Conservation (phyloP, 345 rosid species). For the Populus alba region DNA sequence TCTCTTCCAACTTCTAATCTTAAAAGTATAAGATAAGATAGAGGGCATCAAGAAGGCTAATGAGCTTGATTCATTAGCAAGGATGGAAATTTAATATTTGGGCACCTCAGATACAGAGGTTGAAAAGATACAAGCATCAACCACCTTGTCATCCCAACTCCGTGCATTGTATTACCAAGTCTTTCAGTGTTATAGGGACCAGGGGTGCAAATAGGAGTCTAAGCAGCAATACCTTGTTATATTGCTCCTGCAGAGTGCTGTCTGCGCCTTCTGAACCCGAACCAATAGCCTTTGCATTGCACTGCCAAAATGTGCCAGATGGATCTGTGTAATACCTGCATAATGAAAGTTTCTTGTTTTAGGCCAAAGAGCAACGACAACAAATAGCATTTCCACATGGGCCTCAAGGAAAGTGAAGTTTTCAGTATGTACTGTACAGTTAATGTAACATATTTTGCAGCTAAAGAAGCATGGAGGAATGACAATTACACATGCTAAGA, state of each 20-base stretch:
- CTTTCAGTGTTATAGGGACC: not conserved
- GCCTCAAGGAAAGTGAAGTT: no score
- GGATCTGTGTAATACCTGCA: conserved; percentile 93
- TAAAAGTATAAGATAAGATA: not conserved
- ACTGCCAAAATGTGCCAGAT: conserved; percentile 98
- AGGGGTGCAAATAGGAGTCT: not conserved
- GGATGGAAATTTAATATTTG: not conserved
- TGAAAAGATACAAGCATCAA: not conserved
- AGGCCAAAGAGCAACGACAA: not conserved
- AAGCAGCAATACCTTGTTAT: conserved; percentile 60
- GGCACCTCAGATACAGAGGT: not conserved
- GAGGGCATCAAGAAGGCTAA: not conserved
- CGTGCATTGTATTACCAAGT: not conserved
- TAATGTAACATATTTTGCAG: not conserved
- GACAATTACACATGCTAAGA: not conserved
- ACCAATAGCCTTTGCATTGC: conserved; percentile 97
- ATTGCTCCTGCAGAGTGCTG: conserved; percentile 93
- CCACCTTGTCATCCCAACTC: not conserved
- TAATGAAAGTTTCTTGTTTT: conserved; percentile 1
- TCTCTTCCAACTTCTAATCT: not conserved
- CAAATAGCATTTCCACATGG: not conserved
- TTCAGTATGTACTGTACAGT: not conserved
- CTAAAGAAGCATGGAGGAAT: not conserved
- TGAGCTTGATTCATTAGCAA: not conserved
- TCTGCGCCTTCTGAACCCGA: conserved; percentile 99